These are phyloP conservation scores for Ampelomyces quisqualis DNA, from an alignment of 2,329 filamentous ascomycete genomes.

Conservation along the genomic window DNA sequence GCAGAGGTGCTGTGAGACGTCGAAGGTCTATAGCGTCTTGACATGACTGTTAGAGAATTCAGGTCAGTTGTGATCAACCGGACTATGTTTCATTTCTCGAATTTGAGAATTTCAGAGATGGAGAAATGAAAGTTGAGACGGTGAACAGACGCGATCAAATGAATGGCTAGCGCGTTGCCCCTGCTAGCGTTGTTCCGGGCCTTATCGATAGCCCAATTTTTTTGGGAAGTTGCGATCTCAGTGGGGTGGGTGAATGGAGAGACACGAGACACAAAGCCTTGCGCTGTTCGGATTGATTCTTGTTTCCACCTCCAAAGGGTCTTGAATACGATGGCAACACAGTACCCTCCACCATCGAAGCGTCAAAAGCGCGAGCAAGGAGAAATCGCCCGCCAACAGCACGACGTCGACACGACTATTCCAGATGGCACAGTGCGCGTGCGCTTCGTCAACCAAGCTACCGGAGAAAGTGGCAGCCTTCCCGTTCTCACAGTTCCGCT, in stretches of 20 bases:
- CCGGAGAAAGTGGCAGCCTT: slow-evolving; percentile 66
- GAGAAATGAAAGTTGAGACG: slow-evolving; percentile 2
- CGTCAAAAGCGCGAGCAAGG: slow-evolving; percentile 75
- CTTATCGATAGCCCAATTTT: slow-evolving; percentile 27
- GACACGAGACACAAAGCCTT: too few species aligned
- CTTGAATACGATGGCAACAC: slow-evolving; percentile 66
- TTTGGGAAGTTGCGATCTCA: slow-evolving; percentile 5
- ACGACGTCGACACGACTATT: slow-evolving; percentile 67
- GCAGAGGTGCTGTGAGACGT: slow-evolving; percentile 37
- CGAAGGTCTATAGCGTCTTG: slow-evolving; percentile 21
- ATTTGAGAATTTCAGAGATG: slow-evolving; percentile 1
- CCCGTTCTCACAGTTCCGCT: slow-evolving; percentile 72
- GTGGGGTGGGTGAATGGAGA: too few species aligned
- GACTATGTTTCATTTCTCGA: slow-evolving; percentile 2
- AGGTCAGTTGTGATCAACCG: slow-evolving; percentile 23
- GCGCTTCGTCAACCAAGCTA: slow-evolving; percentile 82
- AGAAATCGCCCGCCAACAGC: slow-evolving; percentile 70
- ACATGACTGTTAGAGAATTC: slow-evolving; percentile 32
- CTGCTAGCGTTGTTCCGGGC: slow-evolving; percentile 21
- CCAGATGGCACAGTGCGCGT: slow-evolving; percentile 77
- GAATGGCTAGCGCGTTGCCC: slow-evolving; percentile 19
- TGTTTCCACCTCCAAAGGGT: background rate
- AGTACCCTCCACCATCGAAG: slow-evolving; percentile 83
- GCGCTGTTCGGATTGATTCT: too few species aligned
- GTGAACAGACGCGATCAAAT: slow-evolving; percentile 11